These are phyloP conservation scores for Bruguiera sexangula DNA, from an alignment of 345 rosid species.

Conservation along the genomic window DNA sequence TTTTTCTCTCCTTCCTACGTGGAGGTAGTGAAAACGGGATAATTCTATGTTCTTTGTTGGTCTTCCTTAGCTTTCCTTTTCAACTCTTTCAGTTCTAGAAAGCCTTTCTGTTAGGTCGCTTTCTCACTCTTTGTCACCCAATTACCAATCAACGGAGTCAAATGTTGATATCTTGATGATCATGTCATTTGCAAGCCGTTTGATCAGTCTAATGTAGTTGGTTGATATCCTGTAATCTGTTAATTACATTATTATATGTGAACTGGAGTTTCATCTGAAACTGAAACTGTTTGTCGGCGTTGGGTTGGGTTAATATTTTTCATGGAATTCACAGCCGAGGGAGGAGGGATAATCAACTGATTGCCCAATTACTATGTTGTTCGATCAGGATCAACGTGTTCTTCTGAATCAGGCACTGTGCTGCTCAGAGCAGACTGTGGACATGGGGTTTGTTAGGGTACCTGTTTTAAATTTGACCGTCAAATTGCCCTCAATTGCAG, in stretches of 20 bases:
- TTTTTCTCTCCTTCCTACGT: conserved; percentile 18
- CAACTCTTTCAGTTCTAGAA: conserved; percentile 8
- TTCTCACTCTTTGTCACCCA: conserved; percentile 1
- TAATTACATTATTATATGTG: background rate
- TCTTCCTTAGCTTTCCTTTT: conserved; percentile 15
- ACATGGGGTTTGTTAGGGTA: conserved; percentile 9
- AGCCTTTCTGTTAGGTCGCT: background rate
- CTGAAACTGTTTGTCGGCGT: background rate
- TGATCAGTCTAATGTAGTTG: background rate
- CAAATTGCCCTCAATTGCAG: conserved; percentile 18
- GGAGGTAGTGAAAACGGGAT: conserved; percentile 39
- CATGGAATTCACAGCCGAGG: conserved; percentile 22
- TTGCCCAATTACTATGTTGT: conserved; percentile 15
- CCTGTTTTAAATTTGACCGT: conserved; percentile 17
- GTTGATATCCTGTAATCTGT: background rate
- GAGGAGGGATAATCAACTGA: conserved; percentile 2
- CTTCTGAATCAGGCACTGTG: conserved; percentile 17
- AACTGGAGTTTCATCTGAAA: background rate
- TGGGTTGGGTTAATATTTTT: background rate
- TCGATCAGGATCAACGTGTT: conserved; percentile 16
- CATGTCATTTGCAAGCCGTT: background rate
- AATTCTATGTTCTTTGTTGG: conserved; percentile 21
- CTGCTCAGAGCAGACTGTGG: conserved; percentile 6
- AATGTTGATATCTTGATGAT: too few species aligned
- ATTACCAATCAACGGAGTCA: background rate